Base-by-base conservation (phyloP, 139 green algal genomes). In the Eudorina sp. region DNA sequence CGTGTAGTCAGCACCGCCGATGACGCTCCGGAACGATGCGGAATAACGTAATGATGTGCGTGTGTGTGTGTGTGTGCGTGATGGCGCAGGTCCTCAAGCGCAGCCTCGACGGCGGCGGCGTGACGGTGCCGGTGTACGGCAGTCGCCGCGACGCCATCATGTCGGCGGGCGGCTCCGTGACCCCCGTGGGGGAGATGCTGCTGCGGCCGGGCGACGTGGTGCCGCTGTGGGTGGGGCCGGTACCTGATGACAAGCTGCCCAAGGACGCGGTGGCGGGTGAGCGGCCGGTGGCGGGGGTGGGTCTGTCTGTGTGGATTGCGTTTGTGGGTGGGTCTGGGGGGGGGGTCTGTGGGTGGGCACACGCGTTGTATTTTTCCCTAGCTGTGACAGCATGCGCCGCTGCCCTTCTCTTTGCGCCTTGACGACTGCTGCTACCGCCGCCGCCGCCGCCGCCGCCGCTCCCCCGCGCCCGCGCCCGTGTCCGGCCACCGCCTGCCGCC, bases 171-270 rank as follows among this genome's bases (percentile, higher is more conserved):
- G 29, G 74, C 34, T 83, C 72, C 43, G 46, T 21, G 7, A 46
- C 16, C 43, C 70, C 70, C 70, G 70, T 41, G 19, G 70, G 70
- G 40, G 70, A 79, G 70, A 51, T 78, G 83, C 68, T 80, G 48
- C 51, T 76, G 45, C 75, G 76, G n/a, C 48, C 53, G 13, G 90
- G 89, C 9, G 82, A 90, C 27, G 48, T 43, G 27, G 43, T 66
- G 27, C 89, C 90, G 19, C 73, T 96, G 77, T 98, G 95, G 85
- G 34, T 98, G 66, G 96, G 96, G 2, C 90, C 93, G 1, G 46
- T 94, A 40, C 81, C 94, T 0, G 94, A 97, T 29, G 96, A 97
- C 89, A 97, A 97, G 81, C 90, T 98, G 84, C 96, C 95, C 69
- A 98, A 98, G 93, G 96, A 98, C 66, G 96, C 95, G 0, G 93